Percentiles rank a stretch among this genome's conserved stretches.
phyloP scores from a whole-genome alignment of 2,329 filamentous ascomycete species.

The Microdochium trichocladiopsis region DNA sequence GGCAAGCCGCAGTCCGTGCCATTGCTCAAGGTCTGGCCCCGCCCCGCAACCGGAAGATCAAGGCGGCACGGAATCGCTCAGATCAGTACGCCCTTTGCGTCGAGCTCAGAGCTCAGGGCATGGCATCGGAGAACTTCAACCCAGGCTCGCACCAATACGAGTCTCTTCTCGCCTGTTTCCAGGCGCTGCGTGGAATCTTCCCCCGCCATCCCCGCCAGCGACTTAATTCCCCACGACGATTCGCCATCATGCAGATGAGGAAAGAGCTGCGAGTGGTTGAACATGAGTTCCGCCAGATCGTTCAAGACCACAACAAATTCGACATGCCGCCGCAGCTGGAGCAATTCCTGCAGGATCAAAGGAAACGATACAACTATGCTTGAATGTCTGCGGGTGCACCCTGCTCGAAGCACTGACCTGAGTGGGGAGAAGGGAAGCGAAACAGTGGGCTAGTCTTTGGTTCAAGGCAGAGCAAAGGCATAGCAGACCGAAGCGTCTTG shows the following conservation, averaged over 20 bases:
- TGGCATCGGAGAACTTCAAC: not conserved
- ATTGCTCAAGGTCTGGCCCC: too few relatives aligned
- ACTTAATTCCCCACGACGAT: too few relatives aligned
- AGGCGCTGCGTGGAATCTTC: not conserved
- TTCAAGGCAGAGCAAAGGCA: too few relatives aligned
- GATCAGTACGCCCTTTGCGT: not conserved
- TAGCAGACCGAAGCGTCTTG: too few relatives aligned
- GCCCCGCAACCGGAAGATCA: too few relatives aligned
- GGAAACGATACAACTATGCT: not conserved
- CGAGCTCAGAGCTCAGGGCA: not conserved
- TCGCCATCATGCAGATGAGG: not conserved
- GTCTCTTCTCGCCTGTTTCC: not conserved
- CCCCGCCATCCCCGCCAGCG: not conserved
- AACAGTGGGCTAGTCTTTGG: too few relatives aligned
- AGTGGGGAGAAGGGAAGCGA: too few relatives aligned
- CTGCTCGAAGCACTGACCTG: too few relatives aligned
- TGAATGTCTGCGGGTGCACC: too few relatives aligned
- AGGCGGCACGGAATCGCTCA: not conserved
- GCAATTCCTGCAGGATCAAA: not conserved
- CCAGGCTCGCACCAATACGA: not conserved
- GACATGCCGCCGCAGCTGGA: not conserved
- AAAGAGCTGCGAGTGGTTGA: not conserved
- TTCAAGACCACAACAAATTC: not conserved
- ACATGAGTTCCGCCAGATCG: not conserved
- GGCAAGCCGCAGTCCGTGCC: too few relatives aligned